Evolutionary conservation across 2,329 filamentous ascomycete species (phyloP).

Genomic region (Rhytidhysteron rufulum): DNA sequence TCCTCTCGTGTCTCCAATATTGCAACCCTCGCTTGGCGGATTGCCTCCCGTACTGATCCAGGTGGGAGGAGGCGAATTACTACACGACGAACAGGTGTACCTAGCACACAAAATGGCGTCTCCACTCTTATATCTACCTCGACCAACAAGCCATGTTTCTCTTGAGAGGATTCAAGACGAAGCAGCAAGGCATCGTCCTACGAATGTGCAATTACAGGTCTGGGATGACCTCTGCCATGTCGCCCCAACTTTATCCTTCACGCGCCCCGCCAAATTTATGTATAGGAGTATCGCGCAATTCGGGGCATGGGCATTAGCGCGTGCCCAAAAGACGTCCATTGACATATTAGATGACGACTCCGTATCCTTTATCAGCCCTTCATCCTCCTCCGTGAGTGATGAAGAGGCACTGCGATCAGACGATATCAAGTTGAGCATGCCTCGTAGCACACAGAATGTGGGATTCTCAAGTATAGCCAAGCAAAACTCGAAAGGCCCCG

Average conservation of each 20-base stretch:
- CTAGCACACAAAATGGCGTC: slow-evolving; percentile 91
- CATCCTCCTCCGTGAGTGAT: slow-evolving; percentile 27
- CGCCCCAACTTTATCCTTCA: slow-evolving; percentile 89
- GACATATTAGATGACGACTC: slow-evolving; percentile 77
- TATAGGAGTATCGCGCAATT: slow-evolving; percentile 91
- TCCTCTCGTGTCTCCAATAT: slow-evolving; percentile 81
- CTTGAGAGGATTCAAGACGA: slow-evolving; percentile 61
- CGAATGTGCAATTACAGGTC: slow-evolving; percentile 88
- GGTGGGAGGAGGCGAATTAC: slow-evolving; percentile 80
- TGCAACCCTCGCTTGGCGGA: slow-evolving; percentile 86
- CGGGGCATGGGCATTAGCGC: slow-evolving; percentile 82
- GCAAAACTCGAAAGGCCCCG: slow-evolving; percentile 9
- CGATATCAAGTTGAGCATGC: slow-evolving; percentile 18
- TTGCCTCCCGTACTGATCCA: slow-evolving; percentile 84
- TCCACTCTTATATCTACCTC: slow-evolving; percentile 69
- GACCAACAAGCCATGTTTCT: slow-evolving; percentile 32
- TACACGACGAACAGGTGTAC: slow-evolving; percentile 93
- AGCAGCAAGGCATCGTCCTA: slow-evolving; percentile 70
- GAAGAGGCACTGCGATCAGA: slow-evolving; percentile 18
- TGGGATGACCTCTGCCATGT: slow-evolving; percentile 97
- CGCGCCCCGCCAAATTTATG: slow-evolving; percentile 94
- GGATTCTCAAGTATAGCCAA: slow-evolving; percentile 16
- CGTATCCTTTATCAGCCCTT: slow-evolving; percentile 68
- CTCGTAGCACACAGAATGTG: slow-evolving; percentile 12
- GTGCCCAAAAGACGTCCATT: slow-evolving; percentile 74